Conservation (phyloP, 108 stramenopile genomes). For the Cafeteria roenbergensis region DNA sequence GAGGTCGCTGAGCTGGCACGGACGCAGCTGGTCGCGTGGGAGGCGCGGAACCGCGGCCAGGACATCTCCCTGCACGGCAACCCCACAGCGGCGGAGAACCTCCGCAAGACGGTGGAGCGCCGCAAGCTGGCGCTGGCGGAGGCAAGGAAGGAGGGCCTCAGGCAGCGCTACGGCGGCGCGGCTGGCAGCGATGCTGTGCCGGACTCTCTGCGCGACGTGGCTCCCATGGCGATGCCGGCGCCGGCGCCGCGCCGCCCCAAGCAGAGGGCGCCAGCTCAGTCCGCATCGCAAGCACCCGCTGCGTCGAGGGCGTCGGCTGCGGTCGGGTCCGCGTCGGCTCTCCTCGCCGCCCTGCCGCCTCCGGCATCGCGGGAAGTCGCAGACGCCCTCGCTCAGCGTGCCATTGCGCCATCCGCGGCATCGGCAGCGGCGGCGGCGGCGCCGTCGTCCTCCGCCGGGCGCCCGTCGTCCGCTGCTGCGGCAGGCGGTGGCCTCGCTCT, state of each 20-base stretch:
- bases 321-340: not conserved
- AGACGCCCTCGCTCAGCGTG: slow-evolving; percentile 37
- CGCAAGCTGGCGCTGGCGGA: slow-evolving; percentile 55
- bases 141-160: slow-evolving; percentile 62
- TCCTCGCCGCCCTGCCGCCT: not conserved
- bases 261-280: not conserved
- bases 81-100: slow-evolving; percentile 77
- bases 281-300: too few relatives aligned
- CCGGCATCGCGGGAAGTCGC: too few relatives aligned
- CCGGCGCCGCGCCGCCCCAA: not conserved
- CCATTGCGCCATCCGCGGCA: slow-evolving; percentile 41
- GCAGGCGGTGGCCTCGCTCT: slow-evolving; percentile 26
- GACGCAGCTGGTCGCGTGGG: slow-evolving; percentile 92
- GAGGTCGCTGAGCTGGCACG: slow-evolving; percentile 72
- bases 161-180: slow-evolving; percentile 81
- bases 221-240: not conserved
- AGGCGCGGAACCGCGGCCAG: slow-evolving; percentile 63
- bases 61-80: slow-evolving; percentile 77
- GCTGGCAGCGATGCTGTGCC: slow-evolving; percentile 52
- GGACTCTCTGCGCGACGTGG: slow-evolving; percentile 35
- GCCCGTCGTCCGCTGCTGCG: slow-evolving; percentile 51
- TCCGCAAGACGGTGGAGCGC: slow-evolving; percentile 64
- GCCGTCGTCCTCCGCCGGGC: slow-evolving; percentile 66
- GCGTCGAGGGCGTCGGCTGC: too few relatives aligned
- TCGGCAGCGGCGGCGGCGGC: slow-evolving; percentile 20